A percentile compares a stretch with the other conserved stretches of the same genome.
phyloP scores from a whole-genome alignment of 768 basidiomycete genomes.

The Flagelloscypha sp. region DNA sequence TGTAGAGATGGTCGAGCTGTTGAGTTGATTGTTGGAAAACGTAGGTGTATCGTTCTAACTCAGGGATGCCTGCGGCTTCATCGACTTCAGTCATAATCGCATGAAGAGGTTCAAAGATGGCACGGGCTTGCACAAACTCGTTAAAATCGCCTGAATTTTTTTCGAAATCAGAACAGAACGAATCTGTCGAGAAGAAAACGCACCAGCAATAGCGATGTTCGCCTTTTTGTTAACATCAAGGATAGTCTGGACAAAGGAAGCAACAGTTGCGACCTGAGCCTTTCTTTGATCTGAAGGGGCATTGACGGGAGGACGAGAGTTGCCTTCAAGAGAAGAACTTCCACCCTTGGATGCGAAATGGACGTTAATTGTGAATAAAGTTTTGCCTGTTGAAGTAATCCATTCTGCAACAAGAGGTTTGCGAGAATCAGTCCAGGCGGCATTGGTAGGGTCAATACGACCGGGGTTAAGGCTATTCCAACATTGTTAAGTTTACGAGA shows the following conservation, averaged over 20 bases:
- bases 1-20: slow-evolving; percentile 52
- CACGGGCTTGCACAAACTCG: slow-evolving; percentile 46
- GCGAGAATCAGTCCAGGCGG: slow-evolving; percentile 46
- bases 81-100: slow-evolving; percentile 40
- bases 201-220: slow-evolving; percentile 45
- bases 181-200: no score
- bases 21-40: slow-evolving; percentile 51
- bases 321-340: slow-evolving; percentile 45
- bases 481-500: no score
- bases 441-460: slow-evolving; percentile 48
- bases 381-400: slow-evolving; percentile 33
- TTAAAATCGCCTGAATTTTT: no score
- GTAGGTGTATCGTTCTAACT: slow-evolving; percentile 52
- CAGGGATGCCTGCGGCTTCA: slow-evolving; percentile 36
- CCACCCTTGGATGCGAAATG: slow-evolving; percentile 53
- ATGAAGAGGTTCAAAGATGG: slow-evolving; percentile 38
- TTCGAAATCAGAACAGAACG: no score
- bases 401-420: slow-evolving; percentile 56
- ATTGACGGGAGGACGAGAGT: slow-evolving; percentile 54
- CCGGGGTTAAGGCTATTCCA: slow-evolving; percentile 58
- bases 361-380: slow-evolving; percentile 52
- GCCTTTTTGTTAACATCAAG: slow-evolving; percentile 33
- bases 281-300: slow-evolving; percentile 38
- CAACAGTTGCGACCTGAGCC: slow-evolving; percentile 40
- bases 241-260: slow-evolving; percentile 40